Base-by-base conservation (phyloP, 2,329 filamentous ascomycete species). In the Alternaria triticimaculans region DNA sequence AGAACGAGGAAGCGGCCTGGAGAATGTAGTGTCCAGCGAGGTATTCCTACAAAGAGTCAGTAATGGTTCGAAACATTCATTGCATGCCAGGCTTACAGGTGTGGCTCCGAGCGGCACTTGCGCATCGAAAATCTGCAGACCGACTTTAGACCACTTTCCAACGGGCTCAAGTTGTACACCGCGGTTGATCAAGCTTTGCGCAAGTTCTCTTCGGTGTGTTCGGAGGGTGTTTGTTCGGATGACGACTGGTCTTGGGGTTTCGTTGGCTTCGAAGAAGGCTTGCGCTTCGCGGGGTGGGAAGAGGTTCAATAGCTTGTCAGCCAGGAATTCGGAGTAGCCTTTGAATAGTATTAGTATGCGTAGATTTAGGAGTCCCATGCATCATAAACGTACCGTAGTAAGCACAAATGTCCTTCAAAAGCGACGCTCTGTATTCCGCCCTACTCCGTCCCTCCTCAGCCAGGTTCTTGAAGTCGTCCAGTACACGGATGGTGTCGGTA, bases 241-340 rank as follows among this genome's bases (percentile, higher is more conserved):
- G 69, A 99, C 96, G 62, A 99, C 90, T 5, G 96, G 96, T 55
- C 96, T 89, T 14, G 94, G 89, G 26, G 92, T 94, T 83, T 99
- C 96, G 89, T 99, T 99, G 74, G 95, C 95, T 83, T 99, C 96
- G 83, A 99, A 98, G 83, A 99, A 99, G 58, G 94, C 94, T 72
- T 98, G 96, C 0, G 96, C 96, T 83, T 99, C 96, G 72, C 91
- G 90, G 0, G 96, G 93, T 2, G 94, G 89, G 83, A 99, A 98
- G 7, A 99, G 89, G 76, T 91, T 90, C 83, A 94, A 94, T 15
- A 99, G 89, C 85, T 98, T 99, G 82, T 97, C 93, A 5, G 94
- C 96, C n/a, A 99, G 87, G 82, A 91, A 98, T 41, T 91, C 89
- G 4, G 92, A 96, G 84, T 99, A 99, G 64, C 95, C 61, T 63